phyloP scores from a whole-genome alignment of 257 asterid species.

The Ilex asprella region DNA sequence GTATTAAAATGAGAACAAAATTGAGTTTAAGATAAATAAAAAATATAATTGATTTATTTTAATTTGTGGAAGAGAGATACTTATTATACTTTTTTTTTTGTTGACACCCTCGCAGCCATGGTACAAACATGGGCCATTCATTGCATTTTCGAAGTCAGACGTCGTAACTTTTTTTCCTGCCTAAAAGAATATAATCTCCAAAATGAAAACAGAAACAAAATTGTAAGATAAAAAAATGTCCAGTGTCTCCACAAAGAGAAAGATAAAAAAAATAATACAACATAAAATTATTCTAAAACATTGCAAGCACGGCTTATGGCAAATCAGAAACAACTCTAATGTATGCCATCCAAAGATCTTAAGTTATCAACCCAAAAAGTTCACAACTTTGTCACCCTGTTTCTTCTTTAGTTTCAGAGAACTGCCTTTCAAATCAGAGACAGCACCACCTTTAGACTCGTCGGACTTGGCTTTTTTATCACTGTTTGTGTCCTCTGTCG shows the following conservation, averaged over 20 bases:
- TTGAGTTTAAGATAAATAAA: too few species aligned
- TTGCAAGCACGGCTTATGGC: too few species aligned
- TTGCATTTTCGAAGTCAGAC: neutral
- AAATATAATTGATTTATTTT: too few species aligned
- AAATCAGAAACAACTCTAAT: neutral
- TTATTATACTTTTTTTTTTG: too few species aligned
- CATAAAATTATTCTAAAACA: too few species aligned
- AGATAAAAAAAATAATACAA: too few species aligned
- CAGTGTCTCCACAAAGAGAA: too few species aligned
- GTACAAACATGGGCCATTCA: neutral
- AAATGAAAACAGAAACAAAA: too few species aligned
- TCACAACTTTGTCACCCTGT: conserved; percentile 62
- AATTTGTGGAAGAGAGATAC: too few species aligned
- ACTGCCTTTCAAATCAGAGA: neutral
- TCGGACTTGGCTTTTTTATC: conserved; percentile 22
- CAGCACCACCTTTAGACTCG: neutral
- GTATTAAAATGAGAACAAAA: too few species aligned
- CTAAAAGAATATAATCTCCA: too few species aligned
- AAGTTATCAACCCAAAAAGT: conserved; percentile 52
- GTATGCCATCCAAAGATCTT: neutral
- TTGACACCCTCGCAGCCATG: neutral
- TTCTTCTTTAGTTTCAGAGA: conserved; percentile 32
- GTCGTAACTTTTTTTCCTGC: neutral
- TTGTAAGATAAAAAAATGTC: too few species aligned
- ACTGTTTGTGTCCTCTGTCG: conserved; percentile 14